Percentiles rank a stretch among this genome's conserved stretches.
phyloP scores from a whole-genome alignment of 495 filamentous ascomycete species.

The Aspergillus sparsus region DNA sequence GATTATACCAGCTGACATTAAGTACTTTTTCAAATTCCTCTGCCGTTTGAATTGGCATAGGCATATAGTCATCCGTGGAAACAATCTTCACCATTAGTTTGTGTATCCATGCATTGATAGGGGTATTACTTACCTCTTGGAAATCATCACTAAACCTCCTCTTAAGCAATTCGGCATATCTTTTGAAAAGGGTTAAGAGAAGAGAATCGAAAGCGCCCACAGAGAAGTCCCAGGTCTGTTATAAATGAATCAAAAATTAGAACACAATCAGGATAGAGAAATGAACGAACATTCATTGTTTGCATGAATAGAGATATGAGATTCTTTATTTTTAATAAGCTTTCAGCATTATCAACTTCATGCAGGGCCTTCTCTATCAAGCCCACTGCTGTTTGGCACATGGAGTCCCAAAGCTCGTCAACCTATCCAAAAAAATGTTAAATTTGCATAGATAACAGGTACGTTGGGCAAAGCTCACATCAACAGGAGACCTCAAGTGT shows the following conservation, averaged over 20 bases:
- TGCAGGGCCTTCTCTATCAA: conserved; percentile 75
- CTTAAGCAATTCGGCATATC: conserved; percentile 91
- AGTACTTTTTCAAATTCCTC: conserved; percentile 95
- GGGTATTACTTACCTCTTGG: conserved; percentile 62
- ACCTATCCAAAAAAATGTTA: conserved; percentile 53
- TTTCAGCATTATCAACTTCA: conserved; percentile 79
- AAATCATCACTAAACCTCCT: conserved; percentile 90
- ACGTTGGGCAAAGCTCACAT: conserved; percentile 53
- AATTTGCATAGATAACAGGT: neutral
- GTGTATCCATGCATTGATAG: no score
- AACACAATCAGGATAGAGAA: conserved; percentile 30
- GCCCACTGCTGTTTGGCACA: conserved; percentile 84
- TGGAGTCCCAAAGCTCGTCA: conserved; percentile 96
- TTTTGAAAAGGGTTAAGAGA: conserved; percentile 82
- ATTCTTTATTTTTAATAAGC: conserved; percentile 86
- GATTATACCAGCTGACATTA: conserved; percentile 88
- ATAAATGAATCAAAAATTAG: conserved; percentile 16
- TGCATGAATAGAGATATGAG: conserved; percentile 93
- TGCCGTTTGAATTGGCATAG: conserved; percentile 87
- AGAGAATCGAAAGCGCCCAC: conserved; percentile 79
- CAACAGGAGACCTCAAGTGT: conserved; percentile 75
- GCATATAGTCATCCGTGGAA: conserved; percentile 97
- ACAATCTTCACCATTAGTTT: conserved; percentile 65
- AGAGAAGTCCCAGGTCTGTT: conserved; percentile 82
- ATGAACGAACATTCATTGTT: conserved; percentile 75